phyloP scores from a whole-genome alignment of 2,329 filamentous ascomycete species.

The Cytospora piceicola region DNA sequence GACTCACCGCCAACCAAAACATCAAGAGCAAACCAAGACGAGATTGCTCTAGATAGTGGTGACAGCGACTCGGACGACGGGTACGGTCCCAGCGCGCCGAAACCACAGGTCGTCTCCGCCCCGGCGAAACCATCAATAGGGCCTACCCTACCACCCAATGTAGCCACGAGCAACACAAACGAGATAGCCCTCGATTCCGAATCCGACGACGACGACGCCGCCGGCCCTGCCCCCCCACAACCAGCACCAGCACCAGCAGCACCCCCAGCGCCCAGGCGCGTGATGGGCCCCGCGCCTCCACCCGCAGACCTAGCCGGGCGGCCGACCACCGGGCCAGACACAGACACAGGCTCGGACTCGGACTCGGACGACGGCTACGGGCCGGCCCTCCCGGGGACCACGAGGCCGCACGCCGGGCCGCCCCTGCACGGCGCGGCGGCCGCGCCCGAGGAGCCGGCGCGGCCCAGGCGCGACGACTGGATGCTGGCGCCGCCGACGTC shows the following conservation, averaged over 20 bases:
- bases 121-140: slow-evolving; percentile 35
- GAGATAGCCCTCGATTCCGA: slow-evolving; percentile 45
- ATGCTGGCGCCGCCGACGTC: slow-evolving; percentile 73
- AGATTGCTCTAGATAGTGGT: slow-evolving; percentile 51
- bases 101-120: slow-evolving; percentile 28
- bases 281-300: slow-evolving; percentile 49
- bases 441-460: slow-evolving; percentile 43
- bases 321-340: slow-evolving; percentile 37
- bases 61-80: slow-evolving; percentile 44
- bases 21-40: slow-evolving; percentile 54
- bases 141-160: slow-evolving; percentile 32
- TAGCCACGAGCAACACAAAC: slow-evolving; percentile 37
- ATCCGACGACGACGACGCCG: slow-evolving; percentile 38
- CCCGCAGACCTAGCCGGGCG: slow-evolving; percentile 46
- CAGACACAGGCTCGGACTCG: slow-evolving; percentile 37
- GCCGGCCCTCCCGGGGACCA: slow-evolving; percentile 58
- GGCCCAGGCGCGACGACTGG: slow-evolving; percentile 78
- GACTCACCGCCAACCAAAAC: slow-evolving; percentile 51
- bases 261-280: slow-evolving; percentile 33
- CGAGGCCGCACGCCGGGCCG: slow-evolving; percentile 44
- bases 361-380: slow-evolving; percentile 61
- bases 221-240: slow-evolving; percentile 35
- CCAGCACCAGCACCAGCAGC: neutral
- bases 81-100: slow-evolving; percentile 45
- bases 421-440: slow-evolving; percentile 46